phyloP scores from a whole-genome alignment of 2,329 filamentous ascomycete genomes.

The Ascochyta clinopodiicola region DNA sequence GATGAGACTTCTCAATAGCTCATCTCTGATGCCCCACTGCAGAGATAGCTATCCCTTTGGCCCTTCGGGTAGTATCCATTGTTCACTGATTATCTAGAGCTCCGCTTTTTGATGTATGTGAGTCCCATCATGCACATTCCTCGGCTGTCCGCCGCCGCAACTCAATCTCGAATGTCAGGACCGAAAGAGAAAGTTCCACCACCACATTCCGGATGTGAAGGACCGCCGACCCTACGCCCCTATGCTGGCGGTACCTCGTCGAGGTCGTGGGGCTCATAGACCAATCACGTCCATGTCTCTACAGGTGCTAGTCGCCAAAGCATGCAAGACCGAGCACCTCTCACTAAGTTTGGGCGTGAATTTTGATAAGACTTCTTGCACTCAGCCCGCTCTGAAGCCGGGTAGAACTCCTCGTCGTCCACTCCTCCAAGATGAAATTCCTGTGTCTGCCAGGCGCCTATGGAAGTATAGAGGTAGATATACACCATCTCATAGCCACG shows the following conservation, averaged over 20 bases:
- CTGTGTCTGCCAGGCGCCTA: constrained; percentile 36
- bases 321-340: background rate
- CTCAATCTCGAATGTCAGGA: background rate
- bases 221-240: background rate
- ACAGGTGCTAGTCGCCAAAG: background rate
- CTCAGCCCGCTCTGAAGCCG: background rate
- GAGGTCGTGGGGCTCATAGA: background rate
- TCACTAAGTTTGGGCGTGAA: background rate
- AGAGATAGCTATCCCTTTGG: too few relatives aligned
- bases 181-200: background rate
- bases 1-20: background rate
- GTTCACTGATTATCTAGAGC: background rate
- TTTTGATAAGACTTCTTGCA: background rate
- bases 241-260: background rate
- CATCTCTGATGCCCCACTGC: too few relatives aligned
- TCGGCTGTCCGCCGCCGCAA: background rate
- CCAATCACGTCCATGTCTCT: too few relatives aligned
- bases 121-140: constrained; percentile 3
- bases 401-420: background rate
- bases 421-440: constrained; percentile 20
- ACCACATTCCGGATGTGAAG: background rate
- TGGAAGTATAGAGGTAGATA: constrained; percentile 32
- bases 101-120: background rate
- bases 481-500: background rate
- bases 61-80: too few relatives aligned